Conservation (phyloP, 768 basidiomycete genomes). For the Cystofilobasidium ferigula region DNA sequence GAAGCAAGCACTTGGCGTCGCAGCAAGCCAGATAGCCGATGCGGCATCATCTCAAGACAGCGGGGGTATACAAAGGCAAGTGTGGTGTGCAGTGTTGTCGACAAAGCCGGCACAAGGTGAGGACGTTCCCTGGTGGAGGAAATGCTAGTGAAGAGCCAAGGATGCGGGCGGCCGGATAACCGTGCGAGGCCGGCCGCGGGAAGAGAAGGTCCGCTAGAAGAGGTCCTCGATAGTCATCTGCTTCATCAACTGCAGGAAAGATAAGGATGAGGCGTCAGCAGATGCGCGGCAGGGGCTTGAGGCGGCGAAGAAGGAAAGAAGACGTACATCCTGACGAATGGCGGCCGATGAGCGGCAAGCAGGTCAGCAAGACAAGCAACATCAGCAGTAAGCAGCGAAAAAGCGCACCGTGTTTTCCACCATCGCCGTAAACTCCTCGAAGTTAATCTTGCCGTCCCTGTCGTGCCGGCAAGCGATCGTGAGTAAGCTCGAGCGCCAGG, state of each 20-base stretch:
- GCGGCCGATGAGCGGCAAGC: background rate
- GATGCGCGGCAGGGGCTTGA: background rate
- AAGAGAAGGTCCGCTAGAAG: too few species aligned
- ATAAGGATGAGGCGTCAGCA: background rate
- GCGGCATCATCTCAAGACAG: too few species aligned
- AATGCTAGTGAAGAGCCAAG: too few species aligned
- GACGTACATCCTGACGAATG: slow-evolving; percentile 49
- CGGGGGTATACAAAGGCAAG: too few species aligned
- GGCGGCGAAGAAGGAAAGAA: too few species aligned
- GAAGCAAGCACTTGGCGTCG: too few species aligned
- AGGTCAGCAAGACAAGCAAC: background rate
- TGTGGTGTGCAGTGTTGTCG: too few species aligned
- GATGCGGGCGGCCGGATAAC: too few species aligned
- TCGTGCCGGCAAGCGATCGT: background rate
- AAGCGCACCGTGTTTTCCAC: slow-evolving; percentile 80
- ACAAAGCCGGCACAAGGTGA: too few species aligned
- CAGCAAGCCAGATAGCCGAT: too few species aligned
- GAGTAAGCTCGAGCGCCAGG: background rate
- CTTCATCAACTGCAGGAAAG: slow-evolving; percentile 19
- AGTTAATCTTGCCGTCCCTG: slow-evolving; percentile 84
- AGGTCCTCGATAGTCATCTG: slow-evolving; percentile 96
- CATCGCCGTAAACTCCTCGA: slow-evolving; percentile 93
- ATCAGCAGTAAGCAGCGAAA: background rate
- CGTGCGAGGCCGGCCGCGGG: too few species aligned
- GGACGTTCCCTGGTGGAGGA: too few species aligned